Percentiles rank a stretch among this genome's conserved stretches.
phyloP scores from a whole-genome alignment of 225 moss, liverwort and hornwort genomes.

The Sphagnum tenellum region DNA sequence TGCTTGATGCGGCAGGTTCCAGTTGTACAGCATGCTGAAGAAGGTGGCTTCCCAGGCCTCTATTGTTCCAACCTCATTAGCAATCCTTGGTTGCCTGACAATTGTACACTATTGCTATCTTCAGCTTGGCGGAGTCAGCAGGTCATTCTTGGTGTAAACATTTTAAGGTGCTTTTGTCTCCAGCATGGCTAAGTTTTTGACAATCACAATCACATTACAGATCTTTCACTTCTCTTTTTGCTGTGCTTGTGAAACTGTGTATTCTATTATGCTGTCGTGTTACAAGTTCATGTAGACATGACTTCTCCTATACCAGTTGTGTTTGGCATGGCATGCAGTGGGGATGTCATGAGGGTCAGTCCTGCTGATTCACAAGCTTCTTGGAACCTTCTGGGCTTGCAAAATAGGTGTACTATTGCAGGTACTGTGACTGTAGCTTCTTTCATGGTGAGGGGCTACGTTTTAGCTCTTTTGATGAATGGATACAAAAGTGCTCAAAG shows the following conservation, averaged over 20 bases:
- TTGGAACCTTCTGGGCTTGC: conserved; percentile 73
- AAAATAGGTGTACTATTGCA: conserved; percentile 62
- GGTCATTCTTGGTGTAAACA: conserved; percentile 71
- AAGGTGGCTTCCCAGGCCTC: conserved; percentile 74
- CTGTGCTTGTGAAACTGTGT: no score
- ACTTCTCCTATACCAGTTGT: no score
- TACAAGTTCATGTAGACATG: no score
- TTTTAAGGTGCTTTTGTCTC: conserved; percentile 38
- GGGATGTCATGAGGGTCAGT: conserved; percentile 50
- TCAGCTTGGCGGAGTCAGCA: conserved; percentile 89
- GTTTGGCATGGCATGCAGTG: conserved; percentile 16
- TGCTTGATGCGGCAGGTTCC: conserved; percentile 38
- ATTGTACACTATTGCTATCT: conserved; percentile 59
- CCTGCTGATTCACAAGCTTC: conserved; percentile 54
- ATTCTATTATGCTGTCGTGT: no score
- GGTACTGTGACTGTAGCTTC: conserved; percentile 34
- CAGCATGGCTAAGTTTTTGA: not conserved
- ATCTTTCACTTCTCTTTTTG: no score
- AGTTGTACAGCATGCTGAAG: conserved; percentile 53
- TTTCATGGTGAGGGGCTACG: not conserved
- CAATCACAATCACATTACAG: no score
- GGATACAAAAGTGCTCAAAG: no score
- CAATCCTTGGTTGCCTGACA: conserved; percentile 86
- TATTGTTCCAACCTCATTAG: conserved; percentile 72
- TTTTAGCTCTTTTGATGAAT: no score